phyloP scores from a whole-genome alignment of 2,329 filamentous ascomycete genomes.

The Capronia americana region DNA sequence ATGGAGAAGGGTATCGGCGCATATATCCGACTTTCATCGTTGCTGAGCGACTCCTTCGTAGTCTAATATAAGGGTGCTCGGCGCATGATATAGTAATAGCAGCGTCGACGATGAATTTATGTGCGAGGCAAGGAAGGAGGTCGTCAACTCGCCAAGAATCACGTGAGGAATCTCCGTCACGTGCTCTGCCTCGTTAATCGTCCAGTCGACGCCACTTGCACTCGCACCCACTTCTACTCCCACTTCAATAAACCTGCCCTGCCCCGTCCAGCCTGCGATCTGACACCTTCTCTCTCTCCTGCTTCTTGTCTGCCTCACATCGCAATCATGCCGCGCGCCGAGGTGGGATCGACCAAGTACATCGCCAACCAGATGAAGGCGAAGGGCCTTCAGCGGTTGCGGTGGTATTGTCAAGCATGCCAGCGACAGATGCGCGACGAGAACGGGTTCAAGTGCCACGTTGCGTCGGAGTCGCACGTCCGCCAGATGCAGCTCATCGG shows the following conservation, averaged over 20 bases:
- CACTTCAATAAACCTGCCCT: not conserved
- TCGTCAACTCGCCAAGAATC: not conserved
- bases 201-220: not conserved
- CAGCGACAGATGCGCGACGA: slow-evolving; percentile 79
- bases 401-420: slow-evolving; percentile 92
- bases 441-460: slow-evolving; percentile 91
- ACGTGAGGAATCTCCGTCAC: not conserved
- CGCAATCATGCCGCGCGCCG: slow-evolving; percentile 83
- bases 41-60: not conserved
- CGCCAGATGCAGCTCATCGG: slow-evolving; percentile 88
- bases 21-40: not conserved
- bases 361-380: slow-evolving; percentile 90
- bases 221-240: not conserved
- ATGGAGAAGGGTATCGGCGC: not conserved
- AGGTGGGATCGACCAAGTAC: slow-evolving; percentile 89
- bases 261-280: not conserved
- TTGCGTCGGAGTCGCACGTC: slow-evolving; percentile 82
- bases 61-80: not conserved
- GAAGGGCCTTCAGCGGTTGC: slow-evolving; percentile 71
- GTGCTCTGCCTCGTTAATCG: not conserved
- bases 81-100: not conserved
- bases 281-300: not conserved
- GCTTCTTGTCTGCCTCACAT: slow-evolving; percentile 3
- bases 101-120: not conserved
- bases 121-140: not conserved